phyloP scores from a whole-genome alignment of 352 stramenopile species.

The Phytophthora citrophthora region DNA sequence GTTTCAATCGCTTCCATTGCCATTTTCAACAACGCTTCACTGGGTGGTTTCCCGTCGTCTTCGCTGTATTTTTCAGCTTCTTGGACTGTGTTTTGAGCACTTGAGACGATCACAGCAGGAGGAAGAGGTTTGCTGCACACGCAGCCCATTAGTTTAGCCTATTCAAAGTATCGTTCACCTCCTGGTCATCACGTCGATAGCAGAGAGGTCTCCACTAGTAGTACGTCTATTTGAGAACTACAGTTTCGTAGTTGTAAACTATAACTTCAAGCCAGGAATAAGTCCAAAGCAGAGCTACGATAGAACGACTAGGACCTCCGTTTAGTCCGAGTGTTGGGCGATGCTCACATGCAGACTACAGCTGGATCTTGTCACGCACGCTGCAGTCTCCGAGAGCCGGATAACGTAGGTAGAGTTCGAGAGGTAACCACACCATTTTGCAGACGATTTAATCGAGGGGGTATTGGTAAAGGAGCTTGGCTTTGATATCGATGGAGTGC shows the following conservation, averaged over 20 bases:
- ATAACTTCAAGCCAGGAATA: constrained; percentile 13
- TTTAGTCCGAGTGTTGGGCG: neutral
- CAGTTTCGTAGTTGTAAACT: constrained; percentile 10
- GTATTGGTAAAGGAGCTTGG: constrained; percentile 6
- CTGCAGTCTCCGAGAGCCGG: constrained; percentile 7
- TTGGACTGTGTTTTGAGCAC: neutral
- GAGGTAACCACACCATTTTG: neutral
- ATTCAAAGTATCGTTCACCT: constrained; percentile 2
- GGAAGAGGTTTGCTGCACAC: constrained; percentile 21
- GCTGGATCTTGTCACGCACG: constrained; percentile 3
- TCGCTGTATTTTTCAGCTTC: neutral
- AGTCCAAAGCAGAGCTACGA: neutral
- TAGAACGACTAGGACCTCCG: neutral
- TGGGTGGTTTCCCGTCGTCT: constrained; percentile 4
- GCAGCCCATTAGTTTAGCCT: constrained; percentile 30
- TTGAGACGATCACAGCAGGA: constrained; percentile 2
- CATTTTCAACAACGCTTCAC: constrained; percentile 22
- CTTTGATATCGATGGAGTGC: neutral
- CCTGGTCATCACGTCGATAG: constrained; percentile 25
- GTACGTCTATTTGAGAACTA: constrained; percentile 22
- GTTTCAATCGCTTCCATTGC: constrained; percentile 24
- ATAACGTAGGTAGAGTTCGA: constrained; percentile 2
- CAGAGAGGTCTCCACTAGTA: constrained; percentile 3
- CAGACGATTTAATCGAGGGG: neutral
- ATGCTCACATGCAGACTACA: neutral